phyloP scores from a whole-genome alignment of 768 basidiomycete species.

The Leccinellum luteum region DNA sequence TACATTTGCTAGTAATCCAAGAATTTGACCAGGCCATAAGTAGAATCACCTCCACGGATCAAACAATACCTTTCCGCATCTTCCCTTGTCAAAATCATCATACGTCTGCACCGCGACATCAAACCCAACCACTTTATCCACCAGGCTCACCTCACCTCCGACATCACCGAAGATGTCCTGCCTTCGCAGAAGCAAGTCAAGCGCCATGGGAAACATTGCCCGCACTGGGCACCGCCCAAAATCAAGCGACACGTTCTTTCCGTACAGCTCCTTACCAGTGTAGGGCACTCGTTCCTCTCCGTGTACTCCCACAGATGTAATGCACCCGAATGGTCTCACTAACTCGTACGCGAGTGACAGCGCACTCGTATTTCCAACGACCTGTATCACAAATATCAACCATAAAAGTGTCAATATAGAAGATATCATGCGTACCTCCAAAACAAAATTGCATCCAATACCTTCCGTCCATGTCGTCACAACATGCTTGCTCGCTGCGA shows the following conservation, averaged over 20 bases:
- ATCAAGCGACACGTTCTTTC: conserved; percentile 77
- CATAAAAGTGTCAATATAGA: background rate
- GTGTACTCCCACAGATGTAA: conserved; percentile 75
- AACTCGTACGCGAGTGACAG: conserved; percentile 65
- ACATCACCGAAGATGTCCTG: conserved; percentile 76
- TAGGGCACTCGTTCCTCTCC: conserved; percentile 53
- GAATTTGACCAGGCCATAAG: background rate
- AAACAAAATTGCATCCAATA: conserved; percentile 59
- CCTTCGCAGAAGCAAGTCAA: conserved; percentile 63
- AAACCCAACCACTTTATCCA: conserved; percentile 66
- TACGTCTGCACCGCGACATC: conserved; percentile 58
- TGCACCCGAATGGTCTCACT: conserved; percentile 72
- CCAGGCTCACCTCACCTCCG: conserved; percentile 56
- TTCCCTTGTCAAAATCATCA: conserved; percentile 65
- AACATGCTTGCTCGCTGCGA: conserved; percentile 49
- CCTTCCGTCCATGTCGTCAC: conserved; percentile 53
- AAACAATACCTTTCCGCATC: conserved; percentile 74
- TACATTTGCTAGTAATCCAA: background rate
- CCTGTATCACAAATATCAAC: conserved; percentile 35
- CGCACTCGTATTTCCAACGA: conserved; percentile 68
- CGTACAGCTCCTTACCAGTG: conserved; percentile 55
- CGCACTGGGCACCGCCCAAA: conserved; percentile 83
- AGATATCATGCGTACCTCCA: conserved; percentile 50
- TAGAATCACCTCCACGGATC: conserved; percentile 57
- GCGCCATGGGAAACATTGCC: conserved; percentile 70